Conservation (phyloP, 1,284 basidiomycete genomes). For the Melampsora larici-populina region DNA sequence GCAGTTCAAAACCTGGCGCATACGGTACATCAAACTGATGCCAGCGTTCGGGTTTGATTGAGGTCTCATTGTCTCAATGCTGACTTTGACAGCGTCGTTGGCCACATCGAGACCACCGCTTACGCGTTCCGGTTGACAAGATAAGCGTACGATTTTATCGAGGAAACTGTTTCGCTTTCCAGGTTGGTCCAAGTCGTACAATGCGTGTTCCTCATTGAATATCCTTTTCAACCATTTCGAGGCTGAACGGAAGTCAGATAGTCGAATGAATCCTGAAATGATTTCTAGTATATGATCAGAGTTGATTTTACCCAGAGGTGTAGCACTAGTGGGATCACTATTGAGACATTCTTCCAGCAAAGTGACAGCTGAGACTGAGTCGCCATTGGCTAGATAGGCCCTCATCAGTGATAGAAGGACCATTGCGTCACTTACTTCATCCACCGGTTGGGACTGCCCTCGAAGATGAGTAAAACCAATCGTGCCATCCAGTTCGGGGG, state of each 20-base stretch:
- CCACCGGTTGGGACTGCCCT: slow-evolving; percentile 12
- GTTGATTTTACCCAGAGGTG: slow-evolving; percentile 1
- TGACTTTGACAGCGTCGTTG: slow-evolving; percentile 32
- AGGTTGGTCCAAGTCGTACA: slow-evolving; percentile 29
- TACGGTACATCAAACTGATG: slow-evolving; percentile 22
- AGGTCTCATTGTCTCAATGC: slow-evolving; percentile 32
- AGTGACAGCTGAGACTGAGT: slow-evolving; percentile 33
- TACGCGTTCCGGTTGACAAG: slow-evolving; percentile 25
- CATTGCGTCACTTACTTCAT: slow-evolving; percentile 20
- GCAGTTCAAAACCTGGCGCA: slow-evolving; percentile 29
- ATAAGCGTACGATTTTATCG: slow-evolving; percentile 27
- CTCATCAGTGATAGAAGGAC: slow-evolving; percentile 29
- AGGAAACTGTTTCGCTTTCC: slow-evolving; percentile 26
- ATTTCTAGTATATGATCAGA: slow-evolving; percentile 38
- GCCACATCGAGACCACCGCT: slow-evolving; percentile 29
- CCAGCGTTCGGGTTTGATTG: slow-evolving; percentile 22
- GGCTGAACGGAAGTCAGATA: slow-evolving; percentile 30
- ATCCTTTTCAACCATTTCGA: slow-evolving; percentile 38
- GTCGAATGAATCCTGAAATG: slow-evolving; percentile 34
- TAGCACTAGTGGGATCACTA: not conserved
- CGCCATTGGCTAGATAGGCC: slow-evolving; percentile 28
- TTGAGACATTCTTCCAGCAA: slow-evolving; percentile 28
- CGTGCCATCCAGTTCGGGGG: not conserved
- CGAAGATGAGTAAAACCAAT: not conserved
- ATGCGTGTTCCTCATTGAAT: slow-evolving; percentile 37